These are phyloP conservation scores for Aspergillus coremiiformis DNA, from an alignment of 495 filamentous ascomycete genomes.

Conservation along the genomic window DNA sequence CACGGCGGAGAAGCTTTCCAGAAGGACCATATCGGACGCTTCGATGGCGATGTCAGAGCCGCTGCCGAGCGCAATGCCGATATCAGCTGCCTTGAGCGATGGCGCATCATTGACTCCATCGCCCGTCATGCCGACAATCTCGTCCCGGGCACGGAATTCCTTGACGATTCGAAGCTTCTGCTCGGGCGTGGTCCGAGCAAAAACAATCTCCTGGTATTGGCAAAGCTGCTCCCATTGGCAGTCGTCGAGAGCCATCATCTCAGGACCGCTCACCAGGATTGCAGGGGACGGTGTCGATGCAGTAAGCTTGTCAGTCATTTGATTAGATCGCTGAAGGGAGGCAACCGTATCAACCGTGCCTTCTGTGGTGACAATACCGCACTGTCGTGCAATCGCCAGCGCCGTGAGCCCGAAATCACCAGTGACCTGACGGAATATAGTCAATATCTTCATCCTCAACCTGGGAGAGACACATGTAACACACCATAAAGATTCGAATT, in stretches of 20 bases:
- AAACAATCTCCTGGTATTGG: slow-evolving; percentile 58
- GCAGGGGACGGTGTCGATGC: slow-evolving; percentile 31
- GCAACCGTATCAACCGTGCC: slow-evolving; percentile 11
- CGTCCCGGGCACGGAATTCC: slow-evolving; percentile 48
- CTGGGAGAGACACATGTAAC: background rate
- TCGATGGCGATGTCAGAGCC: slow-evolving; percentile 60
- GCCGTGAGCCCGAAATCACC: slow-evolving; percentile 65
- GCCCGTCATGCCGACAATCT: slow-evolving; percentile 48
- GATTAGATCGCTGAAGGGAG: slow-evolving; percentile 1
- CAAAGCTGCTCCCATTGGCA: slow-evolving; percentile 51
- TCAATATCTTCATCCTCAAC: too few species aligned
- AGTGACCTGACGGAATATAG: slow-evolving; percentile 28
- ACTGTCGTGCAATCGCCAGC: slow-evolving; percentile 54
- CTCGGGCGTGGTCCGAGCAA: slow-evolving; percentile 64
- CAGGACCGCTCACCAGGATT: slow-evolving; percentile 44
- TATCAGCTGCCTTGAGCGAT: slow-evolving; percentile 46
- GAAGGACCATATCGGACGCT: slow-evolving; percentile 62
- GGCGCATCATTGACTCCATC: slow-evolving; percentile 56
- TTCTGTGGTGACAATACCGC: slow-evolving; percentile 49
- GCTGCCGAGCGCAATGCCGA: slow-evolving; percentile 45
- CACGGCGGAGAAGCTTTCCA: slow-evolving; percentile 60
- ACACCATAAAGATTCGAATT: slow-evolving; percentile 56
- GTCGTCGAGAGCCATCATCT: slow-evolving; percentile 51
- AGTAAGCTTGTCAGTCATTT: slow-evolving; percentile 9
- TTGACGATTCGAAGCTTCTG: slow-evolving; percentile 69